Base-by-base conservation (phyloP, 371 early-diverging fungal genomes). In the Mortierella sp. region DNA sequence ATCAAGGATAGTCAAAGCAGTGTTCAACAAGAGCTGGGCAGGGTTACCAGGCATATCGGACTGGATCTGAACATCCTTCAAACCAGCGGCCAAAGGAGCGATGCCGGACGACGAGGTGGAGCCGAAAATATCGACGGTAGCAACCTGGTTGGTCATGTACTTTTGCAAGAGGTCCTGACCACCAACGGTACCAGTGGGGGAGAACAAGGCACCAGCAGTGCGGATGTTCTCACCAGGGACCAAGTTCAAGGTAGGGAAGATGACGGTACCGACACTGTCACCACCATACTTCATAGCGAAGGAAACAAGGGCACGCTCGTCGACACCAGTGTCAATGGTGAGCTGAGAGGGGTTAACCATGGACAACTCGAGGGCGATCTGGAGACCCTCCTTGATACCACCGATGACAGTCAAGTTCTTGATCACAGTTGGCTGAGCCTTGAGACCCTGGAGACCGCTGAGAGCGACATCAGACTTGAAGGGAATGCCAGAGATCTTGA, bases 261-360 rank as follows among this genome's bases (percentile, higher is more conserved):
- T 73, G 56, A 86, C 86, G 8, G 74, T 78, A 55, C 88, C 88
- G 22, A 88, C 79, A 21, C 78, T 69, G 44, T 69, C 72, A 24
- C 66, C 78, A 24, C 78, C 63, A 47, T 85, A 79, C 28, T 64
- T 52, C 83, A 88, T 81, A 14, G 58, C 69, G 51, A 88, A 83
- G 27, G 62, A 73, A 34, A 86, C 88, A 22, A 64, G 51, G 3
- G 61, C 69, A 43, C n/a, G 56, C 13, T 63, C 60, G 7, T 69
- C 79, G 44, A 81, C 78, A 53, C 85, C 85, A 49, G 83, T 81
- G 27, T 80, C 46, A 58, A 89, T 89, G 10, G 80, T 71, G 41
- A 88, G 81, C 53, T 71, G 78, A 16, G 84, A 81, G 19, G 88
- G 90, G 63, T 88, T 89, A 58, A 44, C 56, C 81, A 89, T 82